Percentiles rank a stretch among this genome's conserved stretches.
These are phyloP conservation scores for Centella asiatica DNA, from an alignment of 129 eudicot genomes.

Conservation along the genomic window DNA sequence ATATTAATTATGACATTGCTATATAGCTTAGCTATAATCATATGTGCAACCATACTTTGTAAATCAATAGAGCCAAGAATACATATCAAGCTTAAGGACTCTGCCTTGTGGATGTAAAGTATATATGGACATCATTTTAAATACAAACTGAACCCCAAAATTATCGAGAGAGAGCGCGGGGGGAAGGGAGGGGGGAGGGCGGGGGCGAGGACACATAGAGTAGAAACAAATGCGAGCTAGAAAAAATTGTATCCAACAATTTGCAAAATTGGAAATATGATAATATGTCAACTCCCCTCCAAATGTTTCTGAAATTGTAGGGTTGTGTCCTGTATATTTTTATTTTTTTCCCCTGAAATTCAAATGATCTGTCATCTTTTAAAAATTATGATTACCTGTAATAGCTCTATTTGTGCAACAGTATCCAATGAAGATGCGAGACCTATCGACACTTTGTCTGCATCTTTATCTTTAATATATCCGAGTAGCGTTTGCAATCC, in stretches of 20 bases:
- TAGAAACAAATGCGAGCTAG: not conserved
- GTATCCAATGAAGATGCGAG: conserved; percentile 94
- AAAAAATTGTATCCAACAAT: not conserved
- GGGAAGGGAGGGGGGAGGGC: too few relatives aligned
- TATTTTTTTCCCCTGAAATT: not conserved
- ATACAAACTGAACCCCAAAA: too few relatives aligned
- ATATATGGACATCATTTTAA: too few relatives aligned
- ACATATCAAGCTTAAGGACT: too few relatives aligned
- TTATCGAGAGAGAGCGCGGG: too few relatives aligned
- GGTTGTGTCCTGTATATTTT: not conserved
- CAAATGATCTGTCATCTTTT: conserved; percentile 7
- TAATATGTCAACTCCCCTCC: not conserved
- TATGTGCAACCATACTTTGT: not conserved
- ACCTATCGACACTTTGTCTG: conserved; percentile 75
- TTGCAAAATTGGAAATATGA: too few relatives aligned
- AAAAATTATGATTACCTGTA: conserved; percentile 53
- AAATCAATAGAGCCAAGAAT: too few relatives aligned
- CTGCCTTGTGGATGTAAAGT: too few relatives aligned
- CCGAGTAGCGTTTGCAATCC: conserved; percentile 69
- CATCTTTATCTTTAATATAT: conserved; percentile 77
- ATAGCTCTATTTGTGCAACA: conserved; percentile 77
- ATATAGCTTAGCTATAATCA: not conserved
- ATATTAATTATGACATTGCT: too few relatives aligned
- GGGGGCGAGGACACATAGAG: not conserved
- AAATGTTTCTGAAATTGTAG: not conserved